phyloP scores from a whole-genome alignment of 169 alveolate species.

The Miamiensis avidus region DNA sequence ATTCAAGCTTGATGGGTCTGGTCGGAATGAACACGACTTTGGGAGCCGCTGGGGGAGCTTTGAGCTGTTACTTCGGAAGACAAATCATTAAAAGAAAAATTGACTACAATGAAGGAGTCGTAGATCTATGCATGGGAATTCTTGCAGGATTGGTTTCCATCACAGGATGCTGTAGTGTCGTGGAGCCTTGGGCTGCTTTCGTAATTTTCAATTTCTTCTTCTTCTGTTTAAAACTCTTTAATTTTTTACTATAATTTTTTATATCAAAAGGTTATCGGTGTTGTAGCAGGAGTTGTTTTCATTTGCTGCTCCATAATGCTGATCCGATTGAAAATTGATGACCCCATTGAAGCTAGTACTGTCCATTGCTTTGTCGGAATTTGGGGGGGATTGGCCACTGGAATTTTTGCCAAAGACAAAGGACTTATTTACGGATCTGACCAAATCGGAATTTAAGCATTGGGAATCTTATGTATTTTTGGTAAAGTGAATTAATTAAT shows the following conservation, averaged over 20 bases:
- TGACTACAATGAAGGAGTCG: slow-evolving; percentile 23
- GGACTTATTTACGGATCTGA: neutral
- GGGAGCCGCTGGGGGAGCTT: neutral
- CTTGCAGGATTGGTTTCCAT: slow-evolving; percentile 48
- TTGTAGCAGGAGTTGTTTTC: neutral
- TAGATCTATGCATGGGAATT: slow-evolving; percentile 41
- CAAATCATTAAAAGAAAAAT: neutral
- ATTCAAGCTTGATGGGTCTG: neutral
- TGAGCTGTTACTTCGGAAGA: neutral
- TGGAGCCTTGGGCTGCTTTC: slow-evolving; percentile 60
- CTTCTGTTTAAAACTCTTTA: neutral
- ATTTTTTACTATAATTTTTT: too few relatives aligned
- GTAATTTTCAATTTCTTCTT: too few relatives aligned
- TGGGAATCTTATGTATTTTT: neutral
- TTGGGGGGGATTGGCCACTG: neutral
- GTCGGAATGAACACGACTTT: neutral
- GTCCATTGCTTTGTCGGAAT: neutral
- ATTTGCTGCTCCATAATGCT: neutral
- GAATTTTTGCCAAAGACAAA: neutral
- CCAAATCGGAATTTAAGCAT: neutral
- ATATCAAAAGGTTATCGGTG: neutral
- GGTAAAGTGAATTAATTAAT: neutral
- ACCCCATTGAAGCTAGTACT: neutral
- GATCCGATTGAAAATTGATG: neutral
- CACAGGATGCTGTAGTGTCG: slow-evolving; percentile 43